Conservation (phyloP, 305 asterid species). For the Galium porrigens region DNA sequence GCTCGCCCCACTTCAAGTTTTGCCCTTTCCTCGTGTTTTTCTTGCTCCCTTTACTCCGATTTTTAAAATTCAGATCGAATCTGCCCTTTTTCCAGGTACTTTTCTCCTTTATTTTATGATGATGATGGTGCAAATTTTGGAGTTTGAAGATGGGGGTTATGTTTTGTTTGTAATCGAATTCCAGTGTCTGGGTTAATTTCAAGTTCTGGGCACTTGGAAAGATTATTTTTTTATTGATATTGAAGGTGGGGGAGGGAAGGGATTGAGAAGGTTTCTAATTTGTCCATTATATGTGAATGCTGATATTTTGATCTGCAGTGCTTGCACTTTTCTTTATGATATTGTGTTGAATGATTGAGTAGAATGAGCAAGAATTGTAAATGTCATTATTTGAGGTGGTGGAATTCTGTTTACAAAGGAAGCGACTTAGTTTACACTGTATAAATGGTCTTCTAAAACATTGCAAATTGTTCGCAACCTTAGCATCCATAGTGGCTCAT, state of each 20-base stretch:
- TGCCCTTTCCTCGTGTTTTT: not conserved
- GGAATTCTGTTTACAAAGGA: not conserved
- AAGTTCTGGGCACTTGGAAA: slow-evolving; percentile 3
- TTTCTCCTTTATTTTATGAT: not conserved
- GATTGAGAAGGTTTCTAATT: too few species aligned
- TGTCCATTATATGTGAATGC: not conserved
- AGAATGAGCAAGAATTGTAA: not conserved
- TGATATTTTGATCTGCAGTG: not conserved
- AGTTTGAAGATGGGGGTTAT: not conserved
- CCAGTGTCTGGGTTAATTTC: not conserved
- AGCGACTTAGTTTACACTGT: not conserved
- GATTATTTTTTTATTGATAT: not conserved
- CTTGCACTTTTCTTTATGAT: not conserved
- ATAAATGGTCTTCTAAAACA: not conserved
- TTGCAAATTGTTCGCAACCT: not conserved
- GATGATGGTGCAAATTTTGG: not conserved
- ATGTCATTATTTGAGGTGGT: not conserved
- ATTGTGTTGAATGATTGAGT: not conserved
- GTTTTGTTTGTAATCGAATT: not conserved
- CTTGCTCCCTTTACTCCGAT: not conserved
- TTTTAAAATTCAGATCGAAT: slow-evolving; percentile 10
- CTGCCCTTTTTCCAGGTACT: slow-evolving; percentile 10
- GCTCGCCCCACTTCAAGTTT: not conserved
- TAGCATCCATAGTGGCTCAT: slow-evolving; percentile 4
- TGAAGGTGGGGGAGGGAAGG: not conserved